phyloP scores from a whole-genome alignment of 2,329 filamentous ascomycete genomes.

The Penicillium vulpinum region DNA sequence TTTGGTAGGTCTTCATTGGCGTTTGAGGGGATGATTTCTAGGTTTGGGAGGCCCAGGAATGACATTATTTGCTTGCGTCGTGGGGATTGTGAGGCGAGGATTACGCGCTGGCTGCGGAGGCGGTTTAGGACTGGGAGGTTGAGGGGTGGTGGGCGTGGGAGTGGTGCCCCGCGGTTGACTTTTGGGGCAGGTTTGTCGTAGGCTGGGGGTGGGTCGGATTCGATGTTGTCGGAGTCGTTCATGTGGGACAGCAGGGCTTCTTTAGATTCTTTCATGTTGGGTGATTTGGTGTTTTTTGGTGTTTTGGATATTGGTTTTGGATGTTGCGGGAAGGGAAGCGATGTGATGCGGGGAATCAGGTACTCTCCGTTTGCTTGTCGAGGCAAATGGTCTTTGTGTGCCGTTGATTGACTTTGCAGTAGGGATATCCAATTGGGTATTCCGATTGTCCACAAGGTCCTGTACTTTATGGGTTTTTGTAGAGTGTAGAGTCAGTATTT shows the following conservation, averaged over 20 bases:
- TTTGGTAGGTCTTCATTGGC: conserved; percentile 87
- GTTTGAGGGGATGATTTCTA: conserved; percentile 82
- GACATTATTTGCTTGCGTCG: conserved; percentile 76
- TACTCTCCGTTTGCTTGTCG: not conserved
- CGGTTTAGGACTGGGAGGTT: conserved; percentile 75
- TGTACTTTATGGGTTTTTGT: not conserved
- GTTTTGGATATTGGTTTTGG: not conserved
- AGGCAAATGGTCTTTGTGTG: not conserved
- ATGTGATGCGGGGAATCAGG: not conserved
- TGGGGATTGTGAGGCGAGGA: conserved; percentile 88
- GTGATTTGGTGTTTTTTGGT: not conserved
- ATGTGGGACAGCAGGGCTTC: conserved; percentile 24
- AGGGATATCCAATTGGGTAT: not conserved
- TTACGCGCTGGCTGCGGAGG: conserved; percentile 75
- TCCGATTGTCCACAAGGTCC: not conserved
- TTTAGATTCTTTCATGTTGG: conserved; percentile 35
- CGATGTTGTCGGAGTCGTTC: conserved; percentile 5
- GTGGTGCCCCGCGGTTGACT: conserved; percentile 23
- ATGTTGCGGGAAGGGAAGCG: not conserved
- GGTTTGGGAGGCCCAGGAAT: conserved; percentile 73
- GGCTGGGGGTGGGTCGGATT: conserved; percentile 35
- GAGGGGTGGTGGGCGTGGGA: conserved; percentile 58
- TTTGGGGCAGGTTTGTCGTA: conserved; percentile 30
- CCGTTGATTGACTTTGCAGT: not conserved
- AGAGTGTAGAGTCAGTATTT: not conserved